Conservation (phyloP, 1,284 basidiomycete species). For the Cutaneotrichosporon cutaneum region DNA sequence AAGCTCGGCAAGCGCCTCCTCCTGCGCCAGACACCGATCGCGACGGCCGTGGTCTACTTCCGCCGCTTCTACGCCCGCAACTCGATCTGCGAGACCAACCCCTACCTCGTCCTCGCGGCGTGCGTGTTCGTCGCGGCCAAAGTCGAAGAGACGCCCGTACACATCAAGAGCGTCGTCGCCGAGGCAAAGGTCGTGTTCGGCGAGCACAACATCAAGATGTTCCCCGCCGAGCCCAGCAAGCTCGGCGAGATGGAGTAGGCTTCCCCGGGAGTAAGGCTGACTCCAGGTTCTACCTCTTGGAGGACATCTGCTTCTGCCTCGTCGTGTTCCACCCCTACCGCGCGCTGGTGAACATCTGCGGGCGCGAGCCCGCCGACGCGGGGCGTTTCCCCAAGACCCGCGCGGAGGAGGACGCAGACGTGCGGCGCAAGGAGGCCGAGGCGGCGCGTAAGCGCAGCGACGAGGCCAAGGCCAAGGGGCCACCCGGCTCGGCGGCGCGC, state of each 20-base stretch:
- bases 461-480: slow-evolving; percentile 21
- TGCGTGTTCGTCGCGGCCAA: slow-evolving; percentile 96
- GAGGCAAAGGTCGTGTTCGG: slow-evolving; percentile 77
- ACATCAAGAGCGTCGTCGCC: slow-evolving; percentile 87
- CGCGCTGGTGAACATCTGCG: slow-evolving; percentile 73
- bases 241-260: slow-evolving; percentile 93
- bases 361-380: slow-evolving; percentile 52
- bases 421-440: slow-evolving; percentile 34
- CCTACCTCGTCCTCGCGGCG: slow-evolving; percentile 84
- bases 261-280: neutral
- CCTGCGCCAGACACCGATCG: slow-evolving; percentile 83
- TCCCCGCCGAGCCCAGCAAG: slow-evolving; percentile 82
- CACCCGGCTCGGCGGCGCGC: neutral
- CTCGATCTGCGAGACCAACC: slow-evolving; percentile 88
- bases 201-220: slow-evolving; percentile 68
- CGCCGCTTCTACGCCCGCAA: slow-evolving; percentile 93
- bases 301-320: slow-evolving; percentile 93
- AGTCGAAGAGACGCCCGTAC: slow-evolving; percentile 90
- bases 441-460: slow-evolving; percentile 36
- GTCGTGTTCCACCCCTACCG: slow-evolving; percentile 93
- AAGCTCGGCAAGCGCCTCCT: slow-evolving; percentile 81
- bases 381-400: slow-evolving; percentile 41
- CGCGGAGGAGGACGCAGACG: slow-evolving; percentile 47
- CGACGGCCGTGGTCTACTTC: slow-evolving; percentile 91
- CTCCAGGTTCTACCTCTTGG: slow-evolving; percentile 78